Evolutionary conservation across 495 filamentous ascomycete species (phyloP), one percentile per base, ranked within the genome.

Genomic region (Pyrenula aspistea): DNA sequence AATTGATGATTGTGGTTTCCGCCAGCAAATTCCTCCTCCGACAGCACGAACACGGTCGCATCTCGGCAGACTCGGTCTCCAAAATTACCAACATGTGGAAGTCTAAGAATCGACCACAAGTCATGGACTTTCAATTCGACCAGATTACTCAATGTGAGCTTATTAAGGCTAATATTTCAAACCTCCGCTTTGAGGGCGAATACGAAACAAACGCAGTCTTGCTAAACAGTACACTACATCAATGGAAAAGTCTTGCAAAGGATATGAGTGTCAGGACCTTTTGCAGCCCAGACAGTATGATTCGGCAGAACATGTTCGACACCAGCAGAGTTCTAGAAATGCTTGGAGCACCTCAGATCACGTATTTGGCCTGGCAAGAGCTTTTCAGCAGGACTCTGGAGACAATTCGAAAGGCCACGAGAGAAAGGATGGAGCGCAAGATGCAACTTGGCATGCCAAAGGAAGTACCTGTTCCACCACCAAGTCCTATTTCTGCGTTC

Each of bases 81-180:
- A 78, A 73, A 51, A 60, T 75, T 50, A 68, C 63, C 47, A 67
- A 71, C 21, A 63, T 55, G 57, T 82, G 78, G 79, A 66, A 58
- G 12, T 61, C 68, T 2, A 80, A 79, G 61, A 79, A 79, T 54
- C 69, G 78, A 2, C 75, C 77, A 4, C 68, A 68, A 24, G 80
- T 83, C 2, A 65, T 71, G 10, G 75, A 83, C 55, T 83, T 83
- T 63, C 72, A 73, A 57, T 83, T 77, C 57, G 78, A 82, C 60
- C 78, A 81, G 57, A 65, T 64, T 8, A 82, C 77, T 2, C 81
- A 84, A 62, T 68, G 73, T 12, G 71, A 77, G 2, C 63, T 84
- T 12, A 73, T 84, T 54, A 51, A 67, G 2, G 64, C 64, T 31
- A 83, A 84, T 60, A 66, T 78, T 47, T 69, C 71, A 10, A 72